Evolutionary conservation across 1,139 yeast species (phyloP).

Genomic region (Yamadazyma dushanensis): DNA sequence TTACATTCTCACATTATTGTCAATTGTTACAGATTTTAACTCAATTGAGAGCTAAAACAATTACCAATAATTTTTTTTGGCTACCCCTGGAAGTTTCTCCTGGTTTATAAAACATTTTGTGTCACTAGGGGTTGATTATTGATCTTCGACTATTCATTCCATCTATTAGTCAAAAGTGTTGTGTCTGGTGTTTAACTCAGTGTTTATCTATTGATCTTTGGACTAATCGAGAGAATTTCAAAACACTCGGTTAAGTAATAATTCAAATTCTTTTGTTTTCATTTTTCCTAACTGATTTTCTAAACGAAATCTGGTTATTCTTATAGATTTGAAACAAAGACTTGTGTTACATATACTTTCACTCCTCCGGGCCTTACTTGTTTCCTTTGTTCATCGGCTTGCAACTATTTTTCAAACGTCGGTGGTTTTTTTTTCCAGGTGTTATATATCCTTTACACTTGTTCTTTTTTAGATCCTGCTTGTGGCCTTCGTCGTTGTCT

Average conservation of each 20-base stretch:
- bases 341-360: slow-evolving; percentile 3
- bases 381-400: background rate
- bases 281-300: slow-evolving; percentile 2
- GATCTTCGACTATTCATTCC: background rate
- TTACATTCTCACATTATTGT: background rate
- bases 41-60: slow-evolving; percentile 1
- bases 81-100: too few species aligned
- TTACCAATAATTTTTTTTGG: background rate
- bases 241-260: slow-evolving; percentile 5
- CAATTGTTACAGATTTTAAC: slow-evolving; percentile 4
- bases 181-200: too few species aligned
- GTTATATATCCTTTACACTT: background rate
- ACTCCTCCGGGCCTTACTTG: background rate
- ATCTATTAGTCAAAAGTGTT: background rate
- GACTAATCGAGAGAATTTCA: slow-evolving; percentile 3
- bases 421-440: background rate
- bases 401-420: slow-evolving; percentile 1
- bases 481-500: background rate
- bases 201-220: too few species aligned
- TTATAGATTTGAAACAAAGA: background rate
- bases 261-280: background rate
- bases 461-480: background rate
- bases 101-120: too few species aligned
- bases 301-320: slow-evolving; percentile 3
- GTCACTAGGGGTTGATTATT: background rate